Percentiles rank a stretch among this genome's conserved stretches.
Evolutionary conservation across 2,329 filamentous ascomycete genomes (phyloP).

Genomic region (Pseudocercospora fuligena): DNA sequence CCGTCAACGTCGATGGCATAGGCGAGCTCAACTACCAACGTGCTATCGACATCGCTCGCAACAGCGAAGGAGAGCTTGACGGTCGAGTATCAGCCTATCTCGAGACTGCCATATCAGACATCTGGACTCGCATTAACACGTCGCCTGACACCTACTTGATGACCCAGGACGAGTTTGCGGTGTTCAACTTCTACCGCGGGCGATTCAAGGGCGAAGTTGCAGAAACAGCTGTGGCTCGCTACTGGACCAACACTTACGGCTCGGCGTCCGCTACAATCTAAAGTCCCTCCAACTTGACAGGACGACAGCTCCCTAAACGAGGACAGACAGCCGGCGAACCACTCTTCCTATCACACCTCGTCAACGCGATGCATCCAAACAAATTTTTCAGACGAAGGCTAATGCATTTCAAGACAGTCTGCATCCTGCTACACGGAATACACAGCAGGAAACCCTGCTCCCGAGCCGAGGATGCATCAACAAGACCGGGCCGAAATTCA

Average conservation of each 20-base stretch:
- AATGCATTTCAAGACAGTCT: constrained; percentile 20
- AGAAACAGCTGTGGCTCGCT: constrained; percentile 59
- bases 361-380: background rate
- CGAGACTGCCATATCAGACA: constrained; percentile 64
- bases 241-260: constrained; percentile 55
- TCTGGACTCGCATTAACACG: constrained; percentile 71
- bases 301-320: background rate
- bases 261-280: constrained; percentile 17
- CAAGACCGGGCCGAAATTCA: constrained; percentile 16
- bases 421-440: constrained; percentile 13
- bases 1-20: constrained; percentile 36
- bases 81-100: constrained; percentile 67
- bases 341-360: background rate
- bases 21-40: constrained; percentile 61
- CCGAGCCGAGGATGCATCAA: constrained; percentile 13
- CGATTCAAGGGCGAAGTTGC: constrained; percentile 64
- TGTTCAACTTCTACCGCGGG: constrained; percentile 83
- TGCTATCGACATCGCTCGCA: constrained; percentile 76
- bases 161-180: constrained; percentile 75
- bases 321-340: background rate
- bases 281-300: background rate
- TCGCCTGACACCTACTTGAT: constrained; percentile 74
- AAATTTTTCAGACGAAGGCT: constrained; percentile 7
- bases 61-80: constrained; percentile 71
- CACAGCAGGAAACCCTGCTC: constrained; percentile 6